Evolutionary conservation across 495 filamentous ascomycete species (phyloP), one percentile per base, ranked within the genome.

Genomic region (Apiosordaria backusii): DNA sequence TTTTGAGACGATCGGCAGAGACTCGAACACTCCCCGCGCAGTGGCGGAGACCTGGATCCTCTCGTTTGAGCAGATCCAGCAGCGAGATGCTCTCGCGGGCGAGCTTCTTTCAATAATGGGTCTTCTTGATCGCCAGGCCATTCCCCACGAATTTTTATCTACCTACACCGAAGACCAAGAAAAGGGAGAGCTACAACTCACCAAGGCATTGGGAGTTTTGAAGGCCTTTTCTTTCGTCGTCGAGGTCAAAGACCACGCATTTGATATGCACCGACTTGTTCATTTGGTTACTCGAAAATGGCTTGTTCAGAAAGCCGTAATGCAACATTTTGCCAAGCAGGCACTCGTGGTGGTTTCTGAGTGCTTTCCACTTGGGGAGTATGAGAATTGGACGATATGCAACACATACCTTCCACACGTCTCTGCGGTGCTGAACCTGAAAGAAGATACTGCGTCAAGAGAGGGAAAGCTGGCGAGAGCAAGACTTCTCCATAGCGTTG

Each of bases 211-310:
- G 0, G 77, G 80, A n/a, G 69, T 74, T 0, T 65, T 84, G 4
- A 75, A 75, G 57, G 75, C 79, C 0, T 82, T 76, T 65, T 83
- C 80, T 0, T 72, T 85, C 5, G 67, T 83, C 25, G 50, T 61
- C 0, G 70, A 71, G 6, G 66, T 66, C 25, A 70, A 67, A 5
- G 64, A 63, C 6, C n/a, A 65, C 4, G 65, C 27, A 4, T 77
- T 79, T 5, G 67, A 76, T n/a, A 71, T 84, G 67, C 81, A 84
- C 70, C 73, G 78, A 50, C 69, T 84, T 4, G 78, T 84, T 19
- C 82, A 83, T 60, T 61, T 83, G n/a, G 75, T 77, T 3, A 76
- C 74, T 4, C 77, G 71, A 40, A 81, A 77, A 65, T 84, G 80
- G 82, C 71, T 84, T 2, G 65, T 70, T 10, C 67, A 64, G 4